A percentile compares a stretch with the other conserved stretches of the same genome.
phyloP scores from a whole-genome alignment of 331 rosid species.

The Pyracantha coccinea region DNA sequence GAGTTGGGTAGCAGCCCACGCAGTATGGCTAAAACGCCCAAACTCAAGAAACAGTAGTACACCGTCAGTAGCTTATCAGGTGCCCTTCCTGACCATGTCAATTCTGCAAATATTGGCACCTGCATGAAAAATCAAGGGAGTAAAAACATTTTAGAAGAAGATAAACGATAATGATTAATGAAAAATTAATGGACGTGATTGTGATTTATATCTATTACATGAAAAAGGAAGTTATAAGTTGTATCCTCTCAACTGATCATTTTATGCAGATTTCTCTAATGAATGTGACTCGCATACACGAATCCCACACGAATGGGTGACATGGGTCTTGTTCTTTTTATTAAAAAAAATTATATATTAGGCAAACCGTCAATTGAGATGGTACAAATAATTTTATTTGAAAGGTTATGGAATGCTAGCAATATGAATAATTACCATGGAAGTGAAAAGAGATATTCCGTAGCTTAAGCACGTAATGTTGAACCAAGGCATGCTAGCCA shows the following conservation, averaged over 20 bases:
- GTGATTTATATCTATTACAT: too few relatives aligned
- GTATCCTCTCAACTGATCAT: neutral
- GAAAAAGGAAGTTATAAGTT: neutral
- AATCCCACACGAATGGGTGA: too few relatives aligned
- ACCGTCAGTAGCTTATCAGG: conserved; percentile 40
- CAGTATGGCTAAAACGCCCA: conserved; percentile 45
- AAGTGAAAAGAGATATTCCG: conserved; percentile 47
- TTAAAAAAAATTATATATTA: too few relatives aligned
- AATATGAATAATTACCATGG: conserved; percentile 32
- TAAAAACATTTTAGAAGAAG: neutral
- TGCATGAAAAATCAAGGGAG: conserved; percentile 4
- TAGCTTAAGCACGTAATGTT: conserved; percentile 56
- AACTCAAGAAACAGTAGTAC: conserved; percentile 47
- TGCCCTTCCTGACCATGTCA: conserved; percentile 45
- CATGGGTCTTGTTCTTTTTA: too few relatives aligned
- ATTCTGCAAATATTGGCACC: conserved; percentile 48
- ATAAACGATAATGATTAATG: neutral
- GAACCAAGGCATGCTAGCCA: conserved; percentile 45
- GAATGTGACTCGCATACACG: too few relatives aligned
- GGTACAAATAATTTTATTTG: neutral
- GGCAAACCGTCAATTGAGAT: neutral
- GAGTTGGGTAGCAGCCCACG: conserved; percentile 45
- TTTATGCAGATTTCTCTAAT: too few relatives aligned
- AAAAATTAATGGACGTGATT: neutral
- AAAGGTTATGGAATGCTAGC: neutral